Evolutionary conservation across 2,329 filamentous ascomycete species (phyloP), one percentile per base, ranked within the genome.

Genomic region (Aspergillus ibericus): DNA sequence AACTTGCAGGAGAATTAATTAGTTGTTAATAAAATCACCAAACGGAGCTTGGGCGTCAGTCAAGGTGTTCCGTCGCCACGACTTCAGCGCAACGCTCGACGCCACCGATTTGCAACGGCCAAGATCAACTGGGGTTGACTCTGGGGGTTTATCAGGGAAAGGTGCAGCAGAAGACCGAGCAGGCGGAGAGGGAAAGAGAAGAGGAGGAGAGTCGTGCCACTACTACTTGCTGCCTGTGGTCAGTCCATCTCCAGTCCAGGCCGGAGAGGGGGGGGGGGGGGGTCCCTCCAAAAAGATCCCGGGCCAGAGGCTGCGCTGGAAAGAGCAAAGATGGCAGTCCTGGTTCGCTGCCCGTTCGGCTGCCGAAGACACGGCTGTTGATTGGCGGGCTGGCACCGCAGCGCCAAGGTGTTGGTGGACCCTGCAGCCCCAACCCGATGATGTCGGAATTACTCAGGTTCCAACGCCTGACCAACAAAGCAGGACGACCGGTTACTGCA

Each of bases 41-140:
- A 47, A 20, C 16, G 27, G 38, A 59, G 38, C 53, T 61, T 57
- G 47, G 53, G 49, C 51, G 56, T 55, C 51, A 59, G 54, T 49
- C 53, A 46, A 22, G 55, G 52, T 40, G 29, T 35, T 34, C 35
- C 35, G 55, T 53, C 38, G 38, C 51, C 51, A 53, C 51, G 51
- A 44, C 51, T 53, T 42, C 18, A 42, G 38, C 18, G 38, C 38
- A 42, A 42, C 15, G 35, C n/a, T 40, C 20, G 15, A 53, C 50
- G 50, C 50, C 50, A 53, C 50, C 22, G 8, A 25, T 15, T 40
- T 7, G 35, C 16, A 32, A 32, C 27, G 35, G 18, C 12, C 15
- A 53, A 18, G 20, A 22, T 20, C 15, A 15, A 13, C 44, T 9
- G 25, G 15, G n/a, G 35, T 18, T 10, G 36, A 34, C 6, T 44